Base-by-base conservation (phyloP, 140 eudicot genomes). In the Ambrosia hybrid region DNA sequence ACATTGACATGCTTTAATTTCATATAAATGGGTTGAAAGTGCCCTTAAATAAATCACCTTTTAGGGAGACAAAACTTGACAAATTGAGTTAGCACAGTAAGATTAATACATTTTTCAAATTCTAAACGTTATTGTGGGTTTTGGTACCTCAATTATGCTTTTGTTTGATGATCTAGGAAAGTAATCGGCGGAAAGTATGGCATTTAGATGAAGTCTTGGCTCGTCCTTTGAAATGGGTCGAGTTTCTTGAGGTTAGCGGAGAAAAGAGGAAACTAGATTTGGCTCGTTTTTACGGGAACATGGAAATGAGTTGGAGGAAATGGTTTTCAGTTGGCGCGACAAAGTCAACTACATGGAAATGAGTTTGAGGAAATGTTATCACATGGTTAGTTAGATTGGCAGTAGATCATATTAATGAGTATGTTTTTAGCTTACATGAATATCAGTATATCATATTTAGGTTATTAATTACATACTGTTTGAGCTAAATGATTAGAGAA, bases 301-400 rank as follows among this genome's bases (percentile, higher is more conserved):
- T 3, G 80, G 62, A 45, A 56, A 67, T 1, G 61, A 5, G 57
- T 45, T 67, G 60, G 73, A 75, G 67, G 79, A 75, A 56, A 56
- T 75, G 73, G 79, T 57, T 75, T 56, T 75, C 21, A 30, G 74
- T 46, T 74, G 79, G 78, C 7, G 17, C 52, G 17, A 65, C 34
- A 37, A 65, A 66, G 73, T n/a, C n/a, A n/a, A n/a, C n/a, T n/a
- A n/a, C n/a, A n/a, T n/a, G n/a, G n/a, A n/a, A n/a, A n/a, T n/a
- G n/a, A n/a, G n/a, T n/a, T n/a, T n/a, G n/a, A n/a, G n/a, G n/a
- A n/a, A n/a, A n/a, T n/a, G n/a, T n/a, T n/a, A n/a, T n/a, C n/a
- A n/a, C n/a, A n/a, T n/a, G n/a, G n/a, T n/a, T n/a, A n/a, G n/a
- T n/a, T n/a, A n/a, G n/a, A n/a, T n/a, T n/a, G n/a, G n/a, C n/a